Conservation (phyloP, 306 rosid genomes). For the Leucaena leucocephala region DNA sequence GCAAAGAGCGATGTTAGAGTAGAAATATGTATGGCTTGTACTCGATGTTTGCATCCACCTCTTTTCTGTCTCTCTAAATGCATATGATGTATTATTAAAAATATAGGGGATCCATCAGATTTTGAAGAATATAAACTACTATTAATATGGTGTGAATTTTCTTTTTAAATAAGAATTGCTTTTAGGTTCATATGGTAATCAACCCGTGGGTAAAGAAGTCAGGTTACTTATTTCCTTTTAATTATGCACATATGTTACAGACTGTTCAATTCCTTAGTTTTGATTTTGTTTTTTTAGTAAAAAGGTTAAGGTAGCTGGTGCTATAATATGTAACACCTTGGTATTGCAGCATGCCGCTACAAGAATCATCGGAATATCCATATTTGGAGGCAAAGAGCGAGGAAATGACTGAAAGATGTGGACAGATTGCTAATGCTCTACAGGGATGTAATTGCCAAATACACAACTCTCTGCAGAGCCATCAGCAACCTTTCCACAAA, state of each 20-base stretch:
- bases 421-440: conserved; percentile 51
- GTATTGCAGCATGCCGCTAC: conserved; percentile 25
- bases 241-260: not conserved
- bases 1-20: not conserved
- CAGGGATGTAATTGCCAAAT: conserved; percentile 62
- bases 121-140: not conserved
- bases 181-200: too few species aligned
- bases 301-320: too few species aligned
- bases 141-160: too few species aligned
- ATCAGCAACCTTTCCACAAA: conserved; percentile 44
- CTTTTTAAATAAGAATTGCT: too few species aligned
- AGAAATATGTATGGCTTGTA: not conserved
- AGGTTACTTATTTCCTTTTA: not conserved
- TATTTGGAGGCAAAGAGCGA: conserved; percentile 64
- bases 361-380: conserved; percentile 54
- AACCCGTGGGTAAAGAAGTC: too few species aligned
- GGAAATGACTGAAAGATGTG: conserved; percentile 61
- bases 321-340: not conserved
- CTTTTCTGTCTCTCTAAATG: not conserved
- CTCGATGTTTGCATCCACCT: not conserved
- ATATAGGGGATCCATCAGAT: not conserved
- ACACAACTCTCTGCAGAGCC: conserved; percentile 47
- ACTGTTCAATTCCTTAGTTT: not conserved
- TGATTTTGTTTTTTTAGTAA: too few species aligned
- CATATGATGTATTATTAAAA: not conserved